These are phyloP conservation scores for Rhodotorula toruloides DNA, from an alignment of 768 basidiomycete species.

Conservation along the genomic window DNA sequence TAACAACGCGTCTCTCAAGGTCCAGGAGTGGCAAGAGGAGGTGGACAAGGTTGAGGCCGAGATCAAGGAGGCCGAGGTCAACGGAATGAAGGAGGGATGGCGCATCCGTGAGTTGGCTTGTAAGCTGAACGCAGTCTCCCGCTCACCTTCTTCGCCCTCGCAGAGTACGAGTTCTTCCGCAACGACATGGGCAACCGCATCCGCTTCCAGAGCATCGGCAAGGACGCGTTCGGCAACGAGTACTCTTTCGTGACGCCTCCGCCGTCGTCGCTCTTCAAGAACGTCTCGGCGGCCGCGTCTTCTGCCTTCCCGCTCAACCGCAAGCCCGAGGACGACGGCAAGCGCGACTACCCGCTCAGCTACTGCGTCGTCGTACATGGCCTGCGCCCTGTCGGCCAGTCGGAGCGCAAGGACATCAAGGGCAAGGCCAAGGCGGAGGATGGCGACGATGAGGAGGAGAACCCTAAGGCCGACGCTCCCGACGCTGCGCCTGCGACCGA, in stretches of 20 bases:
- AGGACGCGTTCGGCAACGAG: slow-evolving; percentile 10
- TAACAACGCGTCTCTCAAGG: not conserved
- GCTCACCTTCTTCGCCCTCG: not conserved
- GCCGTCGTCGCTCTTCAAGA: not conserved
- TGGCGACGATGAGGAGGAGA: not conserved
- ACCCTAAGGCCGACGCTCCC: not conserved
- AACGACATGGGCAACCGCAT: not conserved
- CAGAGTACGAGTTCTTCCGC: slow-evolving; percentile 11
- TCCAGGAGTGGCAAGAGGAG: slow-evolving; percentile 15
- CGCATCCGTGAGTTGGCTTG: slow-evolving; percentile 3
- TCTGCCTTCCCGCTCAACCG: slow-evolving; percentile 16
- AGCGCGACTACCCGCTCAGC: slow-evolving; percentile 14
- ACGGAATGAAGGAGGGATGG: not conserved
- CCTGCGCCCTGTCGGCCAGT: not conserved
- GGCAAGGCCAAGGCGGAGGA: not conserved
- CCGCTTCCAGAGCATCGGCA: slow-evolving; percentile 5
- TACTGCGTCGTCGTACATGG: slow-evolving; percentile 8
- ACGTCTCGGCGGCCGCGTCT: not conserved
- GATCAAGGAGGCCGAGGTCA: slow-evolving; percentile 1
- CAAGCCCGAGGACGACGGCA: slow-evolving; percentile 2
- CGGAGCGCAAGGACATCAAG: not conserved
- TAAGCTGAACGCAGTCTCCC: too few species aligned
- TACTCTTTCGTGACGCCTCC: slow-evolving; percentile 19
- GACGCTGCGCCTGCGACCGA: not conserved
- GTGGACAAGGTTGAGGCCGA: not conserved